Percentiles rank a stretch among this genome's conserved stretches.
Conservation (phyloP, 2,329 filamentous ascomycete species). For the Zymoseptoria pseudotritici region DNA sequence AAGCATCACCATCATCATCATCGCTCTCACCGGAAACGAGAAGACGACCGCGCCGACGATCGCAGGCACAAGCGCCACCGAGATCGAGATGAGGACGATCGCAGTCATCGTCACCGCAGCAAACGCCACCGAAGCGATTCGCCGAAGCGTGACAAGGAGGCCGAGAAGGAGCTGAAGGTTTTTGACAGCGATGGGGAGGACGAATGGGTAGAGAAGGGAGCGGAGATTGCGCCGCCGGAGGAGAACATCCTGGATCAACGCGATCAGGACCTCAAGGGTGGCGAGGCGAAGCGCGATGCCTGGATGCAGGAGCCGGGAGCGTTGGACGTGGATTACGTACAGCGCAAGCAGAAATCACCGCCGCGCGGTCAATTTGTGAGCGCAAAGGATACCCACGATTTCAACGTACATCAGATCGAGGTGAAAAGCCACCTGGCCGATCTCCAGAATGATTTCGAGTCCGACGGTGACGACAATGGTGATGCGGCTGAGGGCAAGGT, state of each 20-base stretch:
- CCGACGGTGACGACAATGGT: slow-evolving; percentile 49
- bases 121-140: slow-evolving; percentile 25
- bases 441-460: slow-evolving; percentile 40
- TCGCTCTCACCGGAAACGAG: slow-evolving; percentile 23
- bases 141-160: slow-evolving; percentile 28
- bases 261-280: slow-evolving; percentile 30
- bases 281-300: slow-evolving; percentile 60
- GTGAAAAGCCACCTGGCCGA: slow-evolving; percentile 65
- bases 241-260: slow-evolving; percentile 39
- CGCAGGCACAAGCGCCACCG: slow-evolving; percentile 31
- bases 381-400: slow-evolving; percentile 54
- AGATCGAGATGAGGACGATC: slow-evolving; percentile 38
- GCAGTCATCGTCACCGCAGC: slow-evolving; percentile 26
- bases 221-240: slow-evolving; percentile 33
- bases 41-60: slow-evolving; percentile 28
- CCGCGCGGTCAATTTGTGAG: slow-evolving; percentile 38
- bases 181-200: slow-evolving; percentile 38
- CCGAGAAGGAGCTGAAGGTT: slow-evolving; percentile 21
- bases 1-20: slow-evolving; percentile 37
- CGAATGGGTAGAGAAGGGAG: slow-evolving; percentile 39
- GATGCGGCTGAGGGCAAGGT: slow-evolving; percentile 27
- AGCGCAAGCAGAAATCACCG: slow-evolving; percentile 47
- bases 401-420: slow-evolving; percentile 71
- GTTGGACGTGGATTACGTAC: slow-evolving; percentile 75
- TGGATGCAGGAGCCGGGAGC: slow-evolving; percentile 92